Conservation (phyloP, 371 early-diverging fungal genomes). For the Dipsacomyces acuminosporus region DNA sequence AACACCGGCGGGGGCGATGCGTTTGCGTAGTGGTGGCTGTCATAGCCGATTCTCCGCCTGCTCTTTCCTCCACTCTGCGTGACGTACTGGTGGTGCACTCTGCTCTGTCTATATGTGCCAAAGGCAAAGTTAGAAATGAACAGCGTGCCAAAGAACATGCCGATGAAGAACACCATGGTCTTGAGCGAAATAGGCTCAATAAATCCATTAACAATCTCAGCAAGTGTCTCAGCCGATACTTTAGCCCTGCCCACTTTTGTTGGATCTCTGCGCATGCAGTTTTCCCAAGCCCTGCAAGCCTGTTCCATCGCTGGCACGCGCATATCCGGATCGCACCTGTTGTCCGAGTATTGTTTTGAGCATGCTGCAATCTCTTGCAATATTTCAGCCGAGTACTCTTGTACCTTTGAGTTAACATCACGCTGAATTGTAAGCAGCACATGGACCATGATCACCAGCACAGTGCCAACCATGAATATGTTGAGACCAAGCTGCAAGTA, state of each 20-base stretch:
- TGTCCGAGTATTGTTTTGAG: constrained; percentile 62
- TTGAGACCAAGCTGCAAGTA: constrained; percentile 64
- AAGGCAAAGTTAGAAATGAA: constrained; percentile 48
- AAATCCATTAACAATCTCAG: constrained; percentile 73
- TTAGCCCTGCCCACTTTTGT: constrained; percentile 60
- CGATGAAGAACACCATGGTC: constrained; percentile 59
- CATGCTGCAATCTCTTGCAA: constrained; percentile 64
- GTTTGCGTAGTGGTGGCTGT: too few relatives aligned
- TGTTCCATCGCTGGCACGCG: constrained; percentile 76
- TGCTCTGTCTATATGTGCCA: constrained; percentile 43
- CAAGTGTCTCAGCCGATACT: constrained; percentile 74
- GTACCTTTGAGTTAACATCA: constrained; percentile 64
- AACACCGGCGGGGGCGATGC: too few relatives aligned
- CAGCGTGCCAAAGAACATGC: constrained; percentile 46
- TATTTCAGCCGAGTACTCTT: constrained; percentile 60
- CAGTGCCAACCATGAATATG: constrained; percentile 49
- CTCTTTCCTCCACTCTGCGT: constrained; percentile 15
- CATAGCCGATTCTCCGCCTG: too few relatives aligned
- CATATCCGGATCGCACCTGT: constrained; percentile 65
- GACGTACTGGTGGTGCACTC: constrained; percentile 38
- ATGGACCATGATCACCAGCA: constrained; percentile 56
- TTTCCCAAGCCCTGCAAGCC: constrained; percentile 72
- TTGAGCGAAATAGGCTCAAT: constrained; percentile 78
- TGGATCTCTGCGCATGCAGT: constrained; percentile 72
- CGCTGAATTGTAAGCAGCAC: constrained; percentile 58